These are phyloP conservation scores for Fonsecaea multimorphosa DNA, from an alignment of 2,329 filamentous ascomycete species.

Conservation along the genomic window DNA sequence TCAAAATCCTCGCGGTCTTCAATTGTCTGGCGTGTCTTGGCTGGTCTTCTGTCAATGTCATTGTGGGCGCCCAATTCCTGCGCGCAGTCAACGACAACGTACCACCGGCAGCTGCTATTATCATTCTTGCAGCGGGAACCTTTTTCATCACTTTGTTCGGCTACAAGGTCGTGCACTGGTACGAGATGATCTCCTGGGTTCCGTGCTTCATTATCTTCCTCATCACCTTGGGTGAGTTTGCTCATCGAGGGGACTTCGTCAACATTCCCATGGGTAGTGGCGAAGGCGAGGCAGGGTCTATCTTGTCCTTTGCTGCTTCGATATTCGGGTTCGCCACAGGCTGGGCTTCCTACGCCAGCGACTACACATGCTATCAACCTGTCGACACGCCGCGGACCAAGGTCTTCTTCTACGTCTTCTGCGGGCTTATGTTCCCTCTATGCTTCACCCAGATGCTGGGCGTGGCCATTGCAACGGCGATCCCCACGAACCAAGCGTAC, in stretches of 20 bases:
- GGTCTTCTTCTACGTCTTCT: conserved; percentile 72
- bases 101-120: conserved; percentile 74
- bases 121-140: conserved; percentile 73
- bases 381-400: conserved; percentile 62
- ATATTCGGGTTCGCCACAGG: conserved; percentile 73
- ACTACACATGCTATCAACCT: conserved; percentile 82
- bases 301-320: conserved; percentile 70
- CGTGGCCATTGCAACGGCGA: conserved; percentile 71
- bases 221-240: conserved; percentile 72
- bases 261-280: conserved; percentile 67
- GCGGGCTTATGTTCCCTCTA: conserved; percentile 72
- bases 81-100: conserved; percentile 70
- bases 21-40: conserved; percentile 56
- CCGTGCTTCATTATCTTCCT: conserved; percentile 75
- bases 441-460: conserved; percentile 77
- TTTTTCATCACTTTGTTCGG: conserved; percentile 75
- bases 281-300: conserved; percentile 63
- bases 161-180: conserved; percentile 76
- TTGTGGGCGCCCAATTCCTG: conserved; percentile 79
- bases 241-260: conserved; percentile 68
- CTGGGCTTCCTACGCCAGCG: conserved; percentile 76
- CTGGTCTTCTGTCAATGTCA: conserved; percentile 78
- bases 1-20: conserved; percentile 64
- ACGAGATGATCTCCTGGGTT: conserved; percentile 78
- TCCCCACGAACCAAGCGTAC: conserved; percentile 62